A percentile compares a stretch with the other conserved stretches of the same genome.
These are phyloP conservation scores for Tilletiopsis washingtonensis DNA, from an alignment of 1,284 basidiomycete genomes.

Conservation along the genomic window DNA sequence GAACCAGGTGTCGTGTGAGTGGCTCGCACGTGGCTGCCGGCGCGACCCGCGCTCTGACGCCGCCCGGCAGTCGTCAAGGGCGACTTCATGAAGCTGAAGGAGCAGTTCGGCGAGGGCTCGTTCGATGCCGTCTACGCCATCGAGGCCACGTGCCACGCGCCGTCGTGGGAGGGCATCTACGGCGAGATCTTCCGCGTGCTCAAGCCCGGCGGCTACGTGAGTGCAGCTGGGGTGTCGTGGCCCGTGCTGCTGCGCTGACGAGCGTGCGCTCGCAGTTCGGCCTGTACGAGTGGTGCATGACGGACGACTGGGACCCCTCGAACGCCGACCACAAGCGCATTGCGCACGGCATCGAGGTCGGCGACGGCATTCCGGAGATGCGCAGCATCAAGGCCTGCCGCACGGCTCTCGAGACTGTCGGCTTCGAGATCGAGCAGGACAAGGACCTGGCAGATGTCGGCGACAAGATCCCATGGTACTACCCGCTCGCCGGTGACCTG, in stretches of 20 bases:
- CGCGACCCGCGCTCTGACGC: background rate
- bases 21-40: background rate
- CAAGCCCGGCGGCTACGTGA: slow-evolving; percentile 88
- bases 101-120: slow-evolving; percentile 84
- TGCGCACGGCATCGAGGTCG: slow-evolving; percentile 67
- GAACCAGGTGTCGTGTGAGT: slow-evolving; percentile 61
- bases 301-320: slow-evolving; percentile 80
- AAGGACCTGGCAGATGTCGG: slow-evolving; percentile 83
- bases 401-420: slow-evolving; percentile 71
- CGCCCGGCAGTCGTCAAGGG: slow-evolving; percentile 34
- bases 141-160: slow-evolving; percentile 94
- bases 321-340: slow-evolving; percentile 83
- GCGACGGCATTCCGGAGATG: slow-evolving; percentile 98
- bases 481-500: slow-evolving; percentile 88
- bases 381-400: slow-evolving; percentile 67
- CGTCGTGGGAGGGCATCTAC: slow-evolving; percentile 91
- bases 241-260: background rate
- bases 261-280: slow-evolving; percentile 63
- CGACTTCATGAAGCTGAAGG: slow-evolving; percentile 90
- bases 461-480: slow-evolving; percentile 85
- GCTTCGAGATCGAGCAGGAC: slow-evolving; percentile 81
- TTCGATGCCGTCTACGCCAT: slow-evolving; percentile 99
- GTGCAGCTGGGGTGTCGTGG: slow-evolving; percentile 46
- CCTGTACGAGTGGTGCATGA: slow-evolving; percentile 99
- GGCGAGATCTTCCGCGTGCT: slow-evolving; percentile 86